Evolutionary conservation across 805 yeast genomes (phyloP), one percentile per base, ranked within the genome.

Genomic region (Starmerella tilneyi): DNA sequence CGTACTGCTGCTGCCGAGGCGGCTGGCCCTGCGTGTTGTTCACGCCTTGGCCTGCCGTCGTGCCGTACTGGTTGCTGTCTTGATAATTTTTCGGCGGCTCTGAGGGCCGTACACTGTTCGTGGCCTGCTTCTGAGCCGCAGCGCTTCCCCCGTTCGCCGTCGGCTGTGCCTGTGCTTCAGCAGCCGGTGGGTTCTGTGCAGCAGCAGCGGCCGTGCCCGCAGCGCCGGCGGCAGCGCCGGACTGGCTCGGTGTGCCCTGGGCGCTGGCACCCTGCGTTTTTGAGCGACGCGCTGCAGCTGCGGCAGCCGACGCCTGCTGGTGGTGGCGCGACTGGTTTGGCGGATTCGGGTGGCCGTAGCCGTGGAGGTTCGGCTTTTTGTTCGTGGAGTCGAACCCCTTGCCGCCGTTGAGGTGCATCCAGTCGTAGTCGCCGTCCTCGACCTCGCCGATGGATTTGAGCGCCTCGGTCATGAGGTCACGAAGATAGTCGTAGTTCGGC

Each of bases 321-420:
- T 45, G 53, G 41, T 49, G 51, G 22, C 52, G 40, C 15, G 49
- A 43, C 44, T 46, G 54, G 36, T 51, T 48, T 21, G 54, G 52
- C 32, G 60, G 58, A 39, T 56, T 96, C 51, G 96, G 95, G 63
- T 86, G 92, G 28, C 96, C 96, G 63, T 88, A 88, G 34, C 97
- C 97, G 64, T 88, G 96, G 52, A 88, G 68, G 59, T 88, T 88
- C 44, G 96, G 94, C 64, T 88, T 88, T 63, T 85, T 86, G 65
- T 86, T 86, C 51, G 81, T 76, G 16, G 84, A 75, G 66, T 92
- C 97, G 95, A 96, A 89, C 44, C 97, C 97, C 63, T 80, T 79
- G 49, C 97, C 97, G 46, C 83, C 84, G 62, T 92, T 92, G 56
- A 92, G 71, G 58, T 81, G 83, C 95, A 86, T 84, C 98, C 98